Base-by-base conservation (phyloP, 2,329 filamentous ascomycete species). In the Rhynchosporium secalis region DNA sequence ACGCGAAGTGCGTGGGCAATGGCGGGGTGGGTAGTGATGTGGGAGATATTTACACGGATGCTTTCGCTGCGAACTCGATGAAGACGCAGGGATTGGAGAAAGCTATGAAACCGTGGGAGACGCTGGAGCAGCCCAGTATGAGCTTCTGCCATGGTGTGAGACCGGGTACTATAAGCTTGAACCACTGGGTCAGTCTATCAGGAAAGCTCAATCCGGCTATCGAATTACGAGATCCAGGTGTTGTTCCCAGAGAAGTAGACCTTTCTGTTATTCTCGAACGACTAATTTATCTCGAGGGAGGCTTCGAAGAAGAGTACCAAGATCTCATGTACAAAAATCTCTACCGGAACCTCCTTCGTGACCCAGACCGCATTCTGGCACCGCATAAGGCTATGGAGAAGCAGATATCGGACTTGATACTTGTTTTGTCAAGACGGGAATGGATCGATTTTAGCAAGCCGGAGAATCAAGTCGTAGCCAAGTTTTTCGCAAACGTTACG, bases 361-460 rank as follows among this genome's bases (percentile, higher is more conserved):
- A 91, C 65, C 86, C 87, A 0, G 87, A 90, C 65, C 83, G 82
- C 66, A 77, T 81, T 46, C 76, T 82, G 12, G 83, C 77, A 51
- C 86, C 87, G 3, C 87, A 89, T 71, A 83, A 80, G 65, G 80
- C 83, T 2, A 81, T 91, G 65, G 87, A 90, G 65, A 83, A 81
- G 72, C 89, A 92, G 73, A 91, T 92, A 63, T 84, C 81, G 36
- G 88, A 92, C 72, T 79, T 92, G 28, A 86, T 91, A 61, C 80
- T 85, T 67, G 87, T 88, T 0, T 77, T 92, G 10, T 87, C 86
- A 1, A 81, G 86, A n/a, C 80, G 83, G 0, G 81, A 85, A 62
- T 92, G 89, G 89, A 86, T 89, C 66, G 88, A 92, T 74, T 90
- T 91, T 69, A 88, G 87, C 33, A 78, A 81, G 41, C 83, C 83